A percentile compares a stretch with the other conserved stretches of the same genome.
phyloP scores from a whole-genome alignment of 345 rosid species.

The Odontarrhena argentea region DNA sequence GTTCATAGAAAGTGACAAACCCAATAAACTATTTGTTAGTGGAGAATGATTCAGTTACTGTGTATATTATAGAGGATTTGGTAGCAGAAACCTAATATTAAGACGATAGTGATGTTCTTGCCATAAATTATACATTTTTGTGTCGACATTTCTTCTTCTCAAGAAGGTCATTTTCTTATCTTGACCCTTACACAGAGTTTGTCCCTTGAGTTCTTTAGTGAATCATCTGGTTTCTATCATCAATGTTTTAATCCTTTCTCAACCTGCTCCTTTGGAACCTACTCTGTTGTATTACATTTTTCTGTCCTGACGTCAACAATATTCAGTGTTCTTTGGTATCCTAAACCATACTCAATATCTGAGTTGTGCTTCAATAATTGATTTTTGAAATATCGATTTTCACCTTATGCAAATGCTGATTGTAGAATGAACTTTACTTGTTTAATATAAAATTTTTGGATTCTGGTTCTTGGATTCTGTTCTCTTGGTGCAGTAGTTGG shows the following conservation, averaged over 20 bases:
- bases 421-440: not conserved
- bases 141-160: not conserved
- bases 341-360: not conserved
- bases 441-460: slow-evolving; percentile 26
- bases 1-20: slow-evolving; percentile 1
- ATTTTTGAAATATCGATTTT: not conserved
- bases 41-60: slow-evolving; percentile 22
- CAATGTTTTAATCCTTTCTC: not conserved
- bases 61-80: slow-evolving; percentile 16
- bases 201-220: not conserved
- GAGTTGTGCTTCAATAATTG: not conserved
- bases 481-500: slow-evolving; percentile 43
- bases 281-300: slow-evolving; percentile 26
- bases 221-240: not conserved
- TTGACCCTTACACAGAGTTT: slow-evolving; percentile 27
- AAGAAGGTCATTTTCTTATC: slow-evolving; percentile 23
- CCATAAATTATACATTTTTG: not conserved
- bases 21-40: slow-evolving; percentile 19
- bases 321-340: not conserved
- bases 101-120: slow-evolving; percentile 31
- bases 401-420: slow-evolving; percentile 6
- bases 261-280: slow-evolving; percentile 29
- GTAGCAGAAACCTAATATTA: slow-evolving; percentile 13
- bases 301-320: not conserved
- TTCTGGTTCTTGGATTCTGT: slow-evolving; percentile 33